Evolutionary conservation across 2,329 filamentous ascomycete species (phyloP).

Genomic region (Trichoderma endophyticum): DNA sequence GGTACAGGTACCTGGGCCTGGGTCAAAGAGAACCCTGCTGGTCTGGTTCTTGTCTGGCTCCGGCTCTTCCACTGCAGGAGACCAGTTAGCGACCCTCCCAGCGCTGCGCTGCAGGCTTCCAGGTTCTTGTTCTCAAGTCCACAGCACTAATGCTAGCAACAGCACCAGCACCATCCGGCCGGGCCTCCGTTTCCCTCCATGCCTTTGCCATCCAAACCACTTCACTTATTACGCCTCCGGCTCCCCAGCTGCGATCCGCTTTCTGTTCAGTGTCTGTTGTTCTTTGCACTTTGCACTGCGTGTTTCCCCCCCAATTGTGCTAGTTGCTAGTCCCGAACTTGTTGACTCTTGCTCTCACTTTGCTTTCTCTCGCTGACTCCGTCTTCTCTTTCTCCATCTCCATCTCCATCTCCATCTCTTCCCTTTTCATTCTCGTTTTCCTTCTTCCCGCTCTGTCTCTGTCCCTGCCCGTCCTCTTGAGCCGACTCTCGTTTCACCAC

Average conservation of each 20-base stretch:
- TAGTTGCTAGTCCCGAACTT: background rate
- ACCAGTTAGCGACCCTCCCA: background rate
- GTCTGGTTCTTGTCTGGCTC: background rate
- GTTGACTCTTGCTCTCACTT: background rate
- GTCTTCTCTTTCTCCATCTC: background rate
- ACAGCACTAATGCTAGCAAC: background rate
- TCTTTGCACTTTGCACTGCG: background rate
- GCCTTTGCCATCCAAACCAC: background rate
- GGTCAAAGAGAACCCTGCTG: background rate
- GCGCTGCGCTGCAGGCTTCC: background rate
- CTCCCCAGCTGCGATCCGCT: slow-evolving; percentile 11
- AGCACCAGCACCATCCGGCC: slow-evolving; percentile 6
- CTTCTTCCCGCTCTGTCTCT: background rate
- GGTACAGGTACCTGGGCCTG: background rate
- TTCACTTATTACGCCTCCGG: slow-evolving; percentile 14
- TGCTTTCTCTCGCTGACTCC: background rate
- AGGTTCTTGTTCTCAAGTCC: background rate
- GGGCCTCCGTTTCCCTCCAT: background rate
- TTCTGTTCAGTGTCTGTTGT: background rate
- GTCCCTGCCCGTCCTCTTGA: background rate
- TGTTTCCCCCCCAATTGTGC: background rate
- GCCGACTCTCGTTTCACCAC: slow-evolving; percentile 18
- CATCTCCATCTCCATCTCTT: background rate
- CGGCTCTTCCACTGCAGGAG: slow-evolving; percentile 16
- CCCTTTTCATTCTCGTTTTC: background rate